phyloP scores from a whole-genome alignment of 1,284 basidiomycete species.

The Volvariella volvacea region DNA sequence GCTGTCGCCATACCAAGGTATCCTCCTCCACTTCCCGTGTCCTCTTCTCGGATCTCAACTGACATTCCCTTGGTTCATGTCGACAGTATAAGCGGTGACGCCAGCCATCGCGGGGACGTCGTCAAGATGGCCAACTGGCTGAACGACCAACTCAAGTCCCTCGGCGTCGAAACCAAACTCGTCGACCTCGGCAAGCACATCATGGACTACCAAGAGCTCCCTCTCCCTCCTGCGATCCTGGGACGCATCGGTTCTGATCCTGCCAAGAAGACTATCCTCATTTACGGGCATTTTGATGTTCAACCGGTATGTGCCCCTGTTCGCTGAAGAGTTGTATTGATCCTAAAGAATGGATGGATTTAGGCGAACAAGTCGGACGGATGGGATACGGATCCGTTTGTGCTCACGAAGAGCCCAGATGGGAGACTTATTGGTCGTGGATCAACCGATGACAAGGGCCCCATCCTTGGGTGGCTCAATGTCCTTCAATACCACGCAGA shows the following conservation, averaged over 20 bases:
- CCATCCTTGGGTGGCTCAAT: constrained; percentile 92
- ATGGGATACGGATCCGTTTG: constrained; percentile 91
- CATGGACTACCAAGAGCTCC: constrained; percentile 74
- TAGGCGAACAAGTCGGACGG: constrained; percentile 76
- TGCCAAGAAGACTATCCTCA: constrained; percentile 85
- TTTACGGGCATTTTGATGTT: constrained; percentile 90
- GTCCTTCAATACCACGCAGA: constrained; percentile 84
- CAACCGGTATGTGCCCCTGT: constrained; percentile 72
- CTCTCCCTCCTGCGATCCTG: constrained; percentile 85
- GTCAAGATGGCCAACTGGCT: constrained; percentile 82
- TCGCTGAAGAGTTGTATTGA: neutral
- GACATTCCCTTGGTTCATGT: constrained; percentile 1
- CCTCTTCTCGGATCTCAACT: neutral
- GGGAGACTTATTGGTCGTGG: constrained; percentile 86
- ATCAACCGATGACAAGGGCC: constrained; percentile 91
- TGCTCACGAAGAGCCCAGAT: constrained; percentile 63
- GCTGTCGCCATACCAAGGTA: constrained; percentile 91
- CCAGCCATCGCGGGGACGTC: constrained; percentile 66
- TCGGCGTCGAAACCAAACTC: constrained; percentile 72
- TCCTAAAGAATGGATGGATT: too few relatives aligned
- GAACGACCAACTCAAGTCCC: constrained; percentile 58
- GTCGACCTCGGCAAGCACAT: constrained; percentile 78
- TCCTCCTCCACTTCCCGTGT: constrained; percentile 16
- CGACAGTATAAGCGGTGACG: constrained; percentile 60
- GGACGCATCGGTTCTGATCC: constrained; percentile 76